Evolutionary conservation across 495 filamentous ascomycete species (phyloP), one percentile per base, ranked within the genome.

Genomic region (Penicilliopsis zonata): DNA sequence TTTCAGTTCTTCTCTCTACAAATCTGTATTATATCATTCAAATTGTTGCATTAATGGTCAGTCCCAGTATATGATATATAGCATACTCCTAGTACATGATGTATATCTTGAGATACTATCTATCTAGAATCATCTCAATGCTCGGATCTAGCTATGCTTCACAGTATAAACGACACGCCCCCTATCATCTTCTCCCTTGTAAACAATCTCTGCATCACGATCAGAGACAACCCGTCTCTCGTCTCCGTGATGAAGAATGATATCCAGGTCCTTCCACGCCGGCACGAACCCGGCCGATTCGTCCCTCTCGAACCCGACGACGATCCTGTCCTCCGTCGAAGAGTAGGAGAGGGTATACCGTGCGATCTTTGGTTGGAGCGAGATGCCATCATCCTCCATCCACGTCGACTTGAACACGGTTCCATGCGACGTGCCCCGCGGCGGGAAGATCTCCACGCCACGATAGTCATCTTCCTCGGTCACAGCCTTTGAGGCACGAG

Each of bases 331-430:
- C 21, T 49, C 49, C 3, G 65, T 63, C 20, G 62, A 67, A 32
- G 50, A 52, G 36, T 69, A 67, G 35, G 35, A 44, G 12, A 71
- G 20, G 14, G 54, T 63, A 38, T 62, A 69, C 7, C 28, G 32
- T 2, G 67, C 57, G 7, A 67, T 62, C 14, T 44, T 49, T 2
- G 63, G 53, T 9, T 54, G 32, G 20, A 57, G 40, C 10, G 72
- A 70, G 26, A 73, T 61, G 4, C 76, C 76, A 49, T 80, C 73
- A 41, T 80, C 76, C 45, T 80, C 76, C 21, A 62, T 62, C 76
- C 76, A 80, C 4, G 61, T 63, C 22, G 42, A 63, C 13, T 31
- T 35, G 44, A 67, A 71, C 13, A 55, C 48, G 34, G 39, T 30
- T 9, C 52, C 53, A 34, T 53, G 46, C 32, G 52, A 59, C 37